Conservation (phyloP, 78 protist genomes). For the Mastigamoeba balamuthi region DNA sequence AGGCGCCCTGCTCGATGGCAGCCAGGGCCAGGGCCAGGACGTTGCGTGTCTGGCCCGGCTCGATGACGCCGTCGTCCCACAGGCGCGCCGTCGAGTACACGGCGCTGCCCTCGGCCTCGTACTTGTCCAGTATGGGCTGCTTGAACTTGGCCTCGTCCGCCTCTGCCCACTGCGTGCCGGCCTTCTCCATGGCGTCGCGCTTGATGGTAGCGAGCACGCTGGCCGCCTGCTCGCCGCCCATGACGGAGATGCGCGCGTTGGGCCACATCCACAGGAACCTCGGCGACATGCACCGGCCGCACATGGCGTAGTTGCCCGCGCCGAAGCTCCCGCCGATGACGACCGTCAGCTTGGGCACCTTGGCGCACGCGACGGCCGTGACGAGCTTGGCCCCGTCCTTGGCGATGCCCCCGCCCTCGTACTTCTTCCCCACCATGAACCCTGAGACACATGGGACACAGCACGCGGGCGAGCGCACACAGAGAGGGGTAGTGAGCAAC, state of each 20-base stretch:
- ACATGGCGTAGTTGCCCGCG: slow-evolving; percentile 97
- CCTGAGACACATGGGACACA: slow-evolving; percentile 28
- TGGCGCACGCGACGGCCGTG: slow-evolving; percentile 88
- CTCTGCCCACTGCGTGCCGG: slow-evolving; percentile 29
- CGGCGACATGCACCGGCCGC: slow-evolving; percentile 85
- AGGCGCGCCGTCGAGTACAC: slow-evolving; percentile 6
- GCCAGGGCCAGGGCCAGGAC: slow-evolving; percentile 75
- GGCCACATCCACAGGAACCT: slow-evolving; percentile 95
- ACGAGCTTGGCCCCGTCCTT: slow-evolving; percentile 96
- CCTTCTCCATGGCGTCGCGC: slow-evolving; percentile 34
- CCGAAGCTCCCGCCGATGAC: slow-evolving; percentile 93
- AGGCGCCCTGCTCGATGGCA: too few species aligned
- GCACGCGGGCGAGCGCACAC: too few species aligned
- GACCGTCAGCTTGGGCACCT: slow-evolving; percentile 92
- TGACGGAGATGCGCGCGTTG: slow-evolving; percentile 85
- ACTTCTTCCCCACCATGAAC: slow-evolving; percentile 90
- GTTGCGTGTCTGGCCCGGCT: slow-evolving; percentile 65
- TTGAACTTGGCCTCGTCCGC: slow-evolving; percentile 54
- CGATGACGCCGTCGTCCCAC: slow-evolving; percentile 97
- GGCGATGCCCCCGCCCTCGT: slow-evolving; percentile 83
- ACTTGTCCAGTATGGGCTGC: slow-evolving; percentile 48
- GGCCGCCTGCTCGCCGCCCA: slow-evolving; percentile 97
- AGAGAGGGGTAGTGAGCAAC: not conserved
- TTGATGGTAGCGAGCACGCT: slow-evolving; percentile 40
- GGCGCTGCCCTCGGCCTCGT: slow-evolving; percentile 13